Conservation (phyloP, 1,284 basidiomycete species). For the Heterobasidion occidentale region DNA sequence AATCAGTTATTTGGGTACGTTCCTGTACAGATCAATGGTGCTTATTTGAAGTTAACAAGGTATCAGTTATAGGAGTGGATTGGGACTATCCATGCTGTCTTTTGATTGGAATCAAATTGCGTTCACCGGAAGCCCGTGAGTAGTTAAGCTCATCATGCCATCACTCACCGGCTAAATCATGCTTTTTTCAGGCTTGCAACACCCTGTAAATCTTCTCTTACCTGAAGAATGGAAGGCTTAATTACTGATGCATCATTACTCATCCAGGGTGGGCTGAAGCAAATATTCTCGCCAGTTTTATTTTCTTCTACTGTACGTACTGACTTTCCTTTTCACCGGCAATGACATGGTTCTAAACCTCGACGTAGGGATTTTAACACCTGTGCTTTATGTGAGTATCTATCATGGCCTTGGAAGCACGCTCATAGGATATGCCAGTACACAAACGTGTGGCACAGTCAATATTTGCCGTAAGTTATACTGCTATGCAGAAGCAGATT, state of each 20-base stretch:
- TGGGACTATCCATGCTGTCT: conserved; percentile 60
- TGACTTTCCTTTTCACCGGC: not conserved
- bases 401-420: conserved; percentile 26
- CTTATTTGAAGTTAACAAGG: not conserved
- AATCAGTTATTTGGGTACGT: conserved; percentile 70
- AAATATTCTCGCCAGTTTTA: conserved; percentile 7
- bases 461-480: conserved; percentile 36
- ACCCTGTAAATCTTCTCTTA: not conserved
- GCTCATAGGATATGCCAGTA: conserved; percentile 54
- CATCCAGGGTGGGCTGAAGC: conserved; percentile 11
- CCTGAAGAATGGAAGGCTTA: too few relatives aligned
- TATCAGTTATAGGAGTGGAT: conserved; percentile 48
- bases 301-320: conserved; percentile 5
- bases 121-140: conserved; percentile 35
- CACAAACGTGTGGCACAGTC: conserved; percentile 49
- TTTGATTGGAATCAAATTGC: conserved; percentile 52
- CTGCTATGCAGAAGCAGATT: not conserved
- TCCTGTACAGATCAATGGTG: not conserved
- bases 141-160: conserved; percentile 19
- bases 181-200: not conserved
- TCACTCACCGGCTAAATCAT: not conserved
- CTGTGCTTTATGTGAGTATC: conserved; percentile 8
- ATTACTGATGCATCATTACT: too few relatives aligned
- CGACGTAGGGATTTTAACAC: conserved; percentile 4
- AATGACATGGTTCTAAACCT: not conserved